These are phyloP conservation scores for Neocatenulostroma microsporum DNA, from an alignment of 2,329 filamentous ascomycete genomes.

Conservation along the genomic window DNA sequence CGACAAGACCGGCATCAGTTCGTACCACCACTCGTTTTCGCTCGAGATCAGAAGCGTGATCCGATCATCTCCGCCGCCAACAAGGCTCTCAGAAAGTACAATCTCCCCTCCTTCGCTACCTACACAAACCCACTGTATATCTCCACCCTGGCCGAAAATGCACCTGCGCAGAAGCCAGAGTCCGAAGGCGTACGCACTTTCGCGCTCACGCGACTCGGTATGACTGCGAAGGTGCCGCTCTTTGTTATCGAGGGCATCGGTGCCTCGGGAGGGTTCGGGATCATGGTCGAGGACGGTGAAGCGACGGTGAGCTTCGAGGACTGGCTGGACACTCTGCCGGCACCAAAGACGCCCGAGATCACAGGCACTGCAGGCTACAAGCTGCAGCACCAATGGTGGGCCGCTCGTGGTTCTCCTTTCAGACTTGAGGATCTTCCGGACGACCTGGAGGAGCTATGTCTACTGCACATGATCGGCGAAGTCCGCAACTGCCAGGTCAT, in stretches of 20 bases:
- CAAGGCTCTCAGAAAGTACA: background rate
- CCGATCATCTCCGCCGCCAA: background rate
- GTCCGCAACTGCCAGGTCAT: too few relatives aligned
- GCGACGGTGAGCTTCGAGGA: background rate
- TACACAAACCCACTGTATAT: background rate
- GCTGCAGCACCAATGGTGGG: background rate
- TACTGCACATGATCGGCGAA: background rate
- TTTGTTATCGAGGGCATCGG: too few relatives aligned
- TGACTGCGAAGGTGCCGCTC: background rate
- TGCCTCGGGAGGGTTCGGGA: background rate
- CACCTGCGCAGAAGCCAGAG: background rate
- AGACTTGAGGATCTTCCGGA: background rate
- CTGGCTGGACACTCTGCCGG: background rate
- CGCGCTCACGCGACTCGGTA: background rate
- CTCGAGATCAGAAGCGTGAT: background rate
- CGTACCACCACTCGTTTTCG: background rate
- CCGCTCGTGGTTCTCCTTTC: background rate
- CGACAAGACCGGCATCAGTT: background rate
- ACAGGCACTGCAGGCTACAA: background rate
- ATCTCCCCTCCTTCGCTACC: background rate
- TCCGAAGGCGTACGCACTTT: background rate
- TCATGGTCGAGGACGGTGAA: background rate
- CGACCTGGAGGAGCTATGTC: background rate
- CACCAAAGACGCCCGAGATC: background rate
- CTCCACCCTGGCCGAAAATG: background rate